phyloP scores from a whole-genome alignment of 495 filamentous ascomycete genomes.

The Podospora bellae-mahoneyi region DNA sequence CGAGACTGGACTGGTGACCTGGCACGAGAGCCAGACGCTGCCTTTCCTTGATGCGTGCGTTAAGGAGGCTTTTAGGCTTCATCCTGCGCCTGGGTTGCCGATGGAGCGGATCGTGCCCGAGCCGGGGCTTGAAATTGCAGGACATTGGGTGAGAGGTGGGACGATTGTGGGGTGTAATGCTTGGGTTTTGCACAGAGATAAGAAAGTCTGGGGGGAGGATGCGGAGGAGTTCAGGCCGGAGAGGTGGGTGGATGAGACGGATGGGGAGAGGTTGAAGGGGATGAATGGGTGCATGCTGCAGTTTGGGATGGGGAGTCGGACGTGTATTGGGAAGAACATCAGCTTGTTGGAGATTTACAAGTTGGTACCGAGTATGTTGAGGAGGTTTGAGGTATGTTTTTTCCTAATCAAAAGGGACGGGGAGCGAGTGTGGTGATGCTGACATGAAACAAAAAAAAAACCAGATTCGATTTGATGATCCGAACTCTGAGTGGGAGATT shows the following conservation, averaged over 20 bases:
- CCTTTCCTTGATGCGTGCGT: slow-evolving; percentile 65
- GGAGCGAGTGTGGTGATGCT: slow-evolving; percentile 8
- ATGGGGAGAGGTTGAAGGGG: slow-evolving; percentile 46
- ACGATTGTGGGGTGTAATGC: slow-evolving; percentile 62
- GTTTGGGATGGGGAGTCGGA: slow-evolving; percentile 58
- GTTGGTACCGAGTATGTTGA: slow-evolving; percentile 67
- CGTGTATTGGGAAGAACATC: slow-evolving; percentile 71
- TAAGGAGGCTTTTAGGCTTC: slow-evolving; percentile 65
- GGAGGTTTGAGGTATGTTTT: slow-evolving; percentile 59
- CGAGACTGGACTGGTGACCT: slow-evolving; percentile 55
- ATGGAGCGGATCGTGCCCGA: slow-evolving; percentile 63
- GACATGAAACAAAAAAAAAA: slow-evolving; percentile 22
- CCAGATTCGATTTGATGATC: slow-evolving; percentile 56
- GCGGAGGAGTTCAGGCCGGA: slow-evolving; percentile 58
- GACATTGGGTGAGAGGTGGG: slow-evolving; percentile 55
- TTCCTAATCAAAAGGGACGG: background rate
- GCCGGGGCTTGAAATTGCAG: slow-evolving; percentile 52
- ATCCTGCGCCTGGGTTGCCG: slow-evolving; percentile 59
- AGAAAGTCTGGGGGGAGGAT: slow-evolving; percentile 58
- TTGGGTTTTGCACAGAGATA: slow-evolving; percentile 59
- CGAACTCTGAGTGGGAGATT: slow-evolving; percentile 59
- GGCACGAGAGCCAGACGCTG: slow-evolving; percentile 56
- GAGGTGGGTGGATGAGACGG: slow-evolving; percentile 49
- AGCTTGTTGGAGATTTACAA: slow-evolving; percentile 76
- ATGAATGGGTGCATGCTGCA: slow-evolving; percentile 62